phyloP scores from a whole-genome alignment of 2,329 filamentous ascomycete species.

The Aspergillus japonicus region DNA sequence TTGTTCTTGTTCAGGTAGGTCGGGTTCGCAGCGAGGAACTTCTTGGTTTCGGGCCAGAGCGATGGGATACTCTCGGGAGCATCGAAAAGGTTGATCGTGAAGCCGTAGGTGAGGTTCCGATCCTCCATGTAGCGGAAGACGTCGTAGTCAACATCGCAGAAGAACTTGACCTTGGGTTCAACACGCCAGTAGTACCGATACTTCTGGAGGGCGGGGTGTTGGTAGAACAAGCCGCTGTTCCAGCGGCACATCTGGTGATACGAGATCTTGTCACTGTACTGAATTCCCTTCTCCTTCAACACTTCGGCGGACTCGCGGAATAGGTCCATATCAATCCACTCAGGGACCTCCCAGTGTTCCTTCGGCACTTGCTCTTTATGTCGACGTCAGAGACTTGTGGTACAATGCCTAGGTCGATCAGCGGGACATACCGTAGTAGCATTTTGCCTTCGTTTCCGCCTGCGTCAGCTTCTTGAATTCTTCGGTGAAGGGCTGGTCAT shows the following conservation, averaged over 20 bases:
- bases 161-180: slow-evolving; percentile 98
- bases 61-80: slow-evolving; percentile 79
- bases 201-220: slow-evolving; percentile 80
- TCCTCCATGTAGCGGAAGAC: slow-evolving; percentile 98
- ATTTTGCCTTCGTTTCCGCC: slow-evolving; percentile 83
- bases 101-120: slow-evolving; percentile 98
- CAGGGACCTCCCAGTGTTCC: slow-evolving; percentile 89
- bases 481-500: slow-evolving; percentile 87
- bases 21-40: slow-evolving; percentile 83
- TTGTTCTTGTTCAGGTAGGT: slow-evolving; percentile 80
- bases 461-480: slow-evolving; percentile 85
- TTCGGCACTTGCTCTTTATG: slow-evolving; percentile 77
- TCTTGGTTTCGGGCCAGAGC: slow-evolving; percentile 92
- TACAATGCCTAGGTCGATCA: background rate
- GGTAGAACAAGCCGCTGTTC: slow-evolving; percentile 98
- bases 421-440: slow-evolving; percentile 66
- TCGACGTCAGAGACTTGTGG: background rate
- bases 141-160: slow-evolving; percentile 98
- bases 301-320: slow-evolving; percentile 81
- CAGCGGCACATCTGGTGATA: slow-evolving; percentile 99
- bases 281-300: slow-evolving; percentile 78
- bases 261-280: slow-evolving; percentile 83
- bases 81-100: slow-evolving; percentile 97
- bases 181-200: slow-evolving; percentile 97
- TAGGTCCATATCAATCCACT: slow-evolving; percentile 87